Base-by-base conservation (phyloP, 768 basidiomycete species). In the Clathrus columnatus region DNA sequence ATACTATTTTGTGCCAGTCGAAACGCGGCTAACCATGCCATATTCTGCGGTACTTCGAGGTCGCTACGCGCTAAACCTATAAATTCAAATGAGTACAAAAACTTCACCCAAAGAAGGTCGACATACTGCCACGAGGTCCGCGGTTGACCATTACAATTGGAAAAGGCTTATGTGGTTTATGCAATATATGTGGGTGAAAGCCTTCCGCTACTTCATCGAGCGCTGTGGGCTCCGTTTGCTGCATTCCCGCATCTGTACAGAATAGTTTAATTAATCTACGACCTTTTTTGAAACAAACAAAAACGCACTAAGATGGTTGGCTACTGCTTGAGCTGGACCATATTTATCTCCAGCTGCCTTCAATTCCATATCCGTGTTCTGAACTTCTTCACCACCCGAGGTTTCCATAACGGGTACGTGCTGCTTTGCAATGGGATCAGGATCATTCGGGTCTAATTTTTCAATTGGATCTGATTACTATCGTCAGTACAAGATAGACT, bases 91-190 rank as follows among this genome's bases (percentile, higher is more conserved):
- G 24, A 20, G 24, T 32, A n/a, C n/a, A n/a, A n/a, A n/a, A n/a
- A n/a, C n/a, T n/a, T n/a, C n/a, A n/a, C n/a, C n/a, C n/a, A n/a
- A n/a, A n/a, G 2, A 51, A 21, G 32, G 23, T 24, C 48, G n/a
- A 69, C 65, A 63, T 61, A 69, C 73, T 75, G 52, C 82, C 84
- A 59, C 76, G 75, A 0, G 83, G 83, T 47, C 73, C 73, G 41
- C 84, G 76, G 66, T 80, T 83, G 54, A 83, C 77, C 69, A 87
- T 71, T 3, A 76, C 83, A 50, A 87, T 84, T 2, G 84, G 84
- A 61, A 81, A 74, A 36, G 77, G 76, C 16, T 69, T 68, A 57
- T 83, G 82, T n/a, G 73, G 69, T 17, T 70, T 68, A 57, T 85
- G 83, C 4, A 85, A 64, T 51, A 82, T 71, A 60, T 84, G 81